These are phyloP conservation scores for Hortiboletus campestris DNA, from an alignment of 768 basidiomycete genomes.

Conservation along the genomic window DNA sequence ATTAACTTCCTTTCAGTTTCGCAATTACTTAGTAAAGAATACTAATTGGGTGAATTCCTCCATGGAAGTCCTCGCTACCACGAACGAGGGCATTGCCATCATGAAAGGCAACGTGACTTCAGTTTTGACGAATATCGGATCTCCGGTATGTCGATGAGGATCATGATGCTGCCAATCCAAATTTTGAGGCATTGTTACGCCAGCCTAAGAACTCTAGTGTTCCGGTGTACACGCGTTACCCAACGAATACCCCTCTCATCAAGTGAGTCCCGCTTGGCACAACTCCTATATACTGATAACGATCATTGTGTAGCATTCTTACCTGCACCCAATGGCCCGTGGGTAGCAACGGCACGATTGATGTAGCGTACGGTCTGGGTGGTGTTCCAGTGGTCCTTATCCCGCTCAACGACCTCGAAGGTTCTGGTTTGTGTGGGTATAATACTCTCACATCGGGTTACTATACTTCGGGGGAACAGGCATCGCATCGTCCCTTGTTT, in stretches of 20 bases:
- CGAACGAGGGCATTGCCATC: constrained; percentile 54
- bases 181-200: neutral
- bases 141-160: constrained; percentile 45
- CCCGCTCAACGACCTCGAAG: constrained; percentile 35
- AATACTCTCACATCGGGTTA: neutral
- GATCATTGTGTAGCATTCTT: constrained; percentile 44
- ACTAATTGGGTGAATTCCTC: constrained; percentile 51
- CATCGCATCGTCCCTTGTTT: neutral
- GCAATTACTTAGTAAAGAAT: constrained; percentile 59
- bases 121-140: constrained; percentile 70
- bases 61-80: constrained; percentile 50
- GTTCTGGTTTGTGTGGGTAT: constrained; percentile 40
- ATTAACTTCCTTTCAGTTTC: constrained; percentile 40
- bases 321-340: constrained; percentile 67
- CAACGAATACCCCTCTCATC: constrained; percentile 45
- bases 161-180: neutral
- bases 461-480: constrained; percentile 4
- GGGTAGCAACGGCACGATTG: constrained; percentile 61
- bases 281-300: neutral
- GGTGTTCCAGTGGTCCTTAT: constrained; percentile 59
- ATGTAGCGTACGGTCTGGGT: constrained; percentile 61
- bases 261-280: constrained; percentile 43
- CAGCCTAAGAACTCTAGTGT: constrained; percentile 59
- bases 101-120: constrained; percentile 63
- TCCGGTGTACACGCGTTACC: constrained; percentile 57